Evolutionary conservation across 352 stramenopile species (phyloP).

Genomic region (Discostella stelligera): DNA sequence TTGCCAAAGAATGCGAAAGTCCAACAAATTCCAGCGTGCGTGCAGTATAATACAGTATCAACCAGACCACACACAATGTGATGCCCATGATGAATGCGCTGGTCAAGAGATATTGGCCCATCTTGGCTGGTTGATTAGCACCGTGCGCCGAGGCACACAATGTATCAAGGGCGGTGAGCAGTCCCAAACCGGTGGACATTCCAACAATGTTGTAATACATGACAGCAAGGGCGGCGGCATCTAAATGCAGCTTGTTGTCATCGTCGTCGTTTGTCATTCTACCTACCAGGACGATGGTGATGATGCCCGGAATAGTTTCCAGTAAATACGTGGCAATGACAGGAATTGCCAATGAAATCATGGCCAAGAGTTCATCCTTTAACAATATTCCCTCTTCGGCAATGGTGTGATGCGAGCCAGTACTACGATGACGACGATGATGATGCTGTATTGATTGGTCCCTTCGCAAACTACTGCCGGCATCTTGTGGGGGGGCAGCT

Average conservation of each 20-base stretch:
- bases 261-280: conserved; percentile 11
- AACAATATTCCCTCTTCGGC: conserved; percentile 5
- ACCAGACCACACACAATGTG: conserved; percentile 76
- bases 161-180: conserved; percentile 88
- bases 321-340: conserved; percentile 47
- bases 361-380: conserved; percentile 31
- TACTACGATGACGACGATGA: background rate
- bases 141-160: conserved; percentile 82
- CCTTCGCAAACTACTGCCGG: background rate
- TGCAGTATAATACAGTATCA: conserved; percentile 84
- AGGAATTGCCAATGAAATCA: conserved; percentile 36
- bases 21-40: conserved; percentile 83
- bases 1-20: conserved; percentile 81
- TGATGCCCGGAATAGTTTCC: conserved; percentile 37
- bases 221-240: conserved; percentile 79
- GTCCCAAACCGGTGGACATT: conserved; percentile 83
- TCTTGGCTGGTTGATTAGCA: conserved; percentile 85
- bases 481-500: background rate
- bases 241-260: conserved; percentile 54
- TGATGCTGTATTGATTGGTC: background rate
- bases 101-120: conserved; percentile 88
- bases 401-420: background rate
- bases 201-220: conserved; percentile 87
- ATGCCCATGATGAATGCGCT: conserved; percentile 82
- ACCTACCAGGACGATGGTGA: conserved; percentile 45